Base-by-base conservation (phyloP, 495 filamentous ascomycete genomes). In the Aspergillus asperescens region DNA sequence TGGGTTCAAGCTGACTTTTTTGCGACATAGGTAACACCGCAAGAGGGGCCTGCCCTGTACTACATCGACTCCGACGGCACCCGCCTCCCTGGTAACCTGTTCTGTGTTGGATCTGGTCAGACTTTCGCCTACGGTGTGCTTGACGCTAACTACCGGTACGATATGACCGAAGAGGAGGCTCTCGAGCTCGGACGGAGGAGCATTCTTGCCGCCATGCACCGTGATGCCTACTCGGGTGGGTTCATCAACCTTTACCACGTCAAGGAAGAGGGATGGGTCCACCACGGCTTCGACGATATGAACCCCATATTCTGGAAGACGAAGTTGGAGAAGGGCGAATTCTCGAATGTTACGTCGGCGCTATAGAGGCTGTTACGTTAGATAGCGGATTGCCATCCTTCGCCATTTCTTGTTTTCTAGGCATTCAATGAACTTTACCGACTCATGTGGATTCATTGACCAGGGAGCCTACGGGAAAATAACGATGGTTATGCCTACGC, bases 61-160 rank as follows among this genome's bases (percentile, higher is more conserved):
- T 98, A 98, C 78, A 94, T 98, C 73, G 93, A 98, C 74, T 93
- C 87, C 42, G 93, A 98, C 74, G 93, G 93, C 58, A 97, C 94
- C 31, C 81, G 93, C 22, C 78, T 97, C 39, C 76, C 89, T 31
- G 94, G 93, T 34, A 94, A 97, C 74, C 76, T 97, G 54, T 98
- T 97, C 80, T 98, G 94, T 74, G 93, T 98, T 52, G 93, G 93
- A 34, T 93, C 88, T 41, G 93, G 93, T 63, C 93, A 98, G 78
- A 98, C 94, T 2, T 97, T 97, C 67, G 93, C 93, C 44, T 98
- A 98, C 70, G 93, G 93, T 72, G 93, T 98, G 61, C 76, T 98
- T 54, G 93, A 98, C 66, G 87, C 92, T 25, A 86, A 96, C 77
- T 98, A 98, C 73, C 73, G 74, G 23, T 96, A 95, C 70, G 90